A percentile compares a stretch with the other conserved stretches of the same genome.
Conservation (phyloP, 2,329 filamentous ascomycete species). For the Chaetomiaceae sp. region DNA sequence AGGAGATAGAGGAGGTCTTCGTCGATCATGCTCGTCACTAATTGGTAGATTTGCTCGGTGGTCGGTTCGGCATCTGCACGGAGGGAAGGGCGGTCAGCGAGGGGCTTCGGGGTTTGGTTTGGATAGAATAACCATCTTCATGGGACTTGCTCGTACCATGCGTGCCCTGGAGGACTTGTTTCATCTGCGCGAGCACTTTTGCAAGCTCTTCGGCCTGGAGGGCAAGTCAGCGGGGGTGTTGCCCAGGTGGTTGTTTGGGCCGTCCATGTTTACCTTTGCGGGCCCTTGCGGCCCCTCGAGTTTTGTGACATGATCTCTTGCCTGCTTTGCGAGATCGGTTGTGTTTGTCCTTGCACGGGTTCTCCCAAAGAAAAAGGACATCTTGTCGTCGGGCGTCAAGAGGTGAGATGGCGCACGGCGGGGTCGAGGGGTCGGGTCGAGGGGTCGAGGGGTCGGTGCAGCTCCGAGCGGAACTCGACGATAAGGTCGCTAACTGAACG, state of each 20-base stretch:
- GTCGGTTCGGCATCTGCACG: slow-evolving; percentile 77
- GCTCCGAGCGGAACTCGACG: background rate
- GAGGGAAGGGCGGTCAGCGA: slow-evolving; percentile 3
- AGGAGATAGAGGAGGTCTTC: slow-evolving; percentile 86
- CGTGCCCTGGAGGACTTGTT: slow-evolving; percentile 86
- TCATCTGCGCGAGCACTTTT: slow-evolving; percentile 84
- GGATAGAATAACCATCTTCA: too few relatives aligned
- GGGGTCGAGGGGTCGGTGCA: slow-evolving; percentile 3
- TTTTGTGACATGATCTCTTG: slow-evolving; percentile 49
- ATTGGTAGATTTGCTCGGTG: slow-evolving; percentile 80
- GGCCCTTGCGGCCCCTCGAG: slow-evolving; percentile 46
- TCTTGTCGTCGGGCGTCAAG: slow-evolving; percentile 27
- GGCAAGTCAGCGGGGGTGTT: slow-evolving; percentile 2
- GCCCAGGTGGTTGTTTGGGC: background rate
- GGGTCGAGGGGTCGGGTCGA: slow-evolving; percentile 1
- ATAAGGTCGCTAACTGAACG: too few relatives aligned
- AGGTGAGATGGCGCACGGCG: slow-evolving; percentile 1
- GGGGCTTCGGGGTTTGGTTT: background rate
- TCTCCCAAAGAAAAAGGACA: slow-evolving; percentile 53
- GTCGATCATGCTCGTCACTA: slow-evolving; percentile 78
- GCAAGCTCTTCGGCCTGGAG: slow-evolving; percentile 78
- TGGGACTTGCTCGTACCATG: slow-evolving; percentile 69
- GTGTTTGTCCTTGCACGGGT: slow-evolving; percentile 46
- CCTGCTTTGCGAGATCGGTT: slow-evolving; percentile 52
- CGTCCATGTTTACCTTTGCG: slow-evolving; percentile 39